These are phyloP conservation scores for Xylaria sp. DNA, from an alignment of 2,329 filamentous ascomycete species.

Conservation along the genomic window DNA sequence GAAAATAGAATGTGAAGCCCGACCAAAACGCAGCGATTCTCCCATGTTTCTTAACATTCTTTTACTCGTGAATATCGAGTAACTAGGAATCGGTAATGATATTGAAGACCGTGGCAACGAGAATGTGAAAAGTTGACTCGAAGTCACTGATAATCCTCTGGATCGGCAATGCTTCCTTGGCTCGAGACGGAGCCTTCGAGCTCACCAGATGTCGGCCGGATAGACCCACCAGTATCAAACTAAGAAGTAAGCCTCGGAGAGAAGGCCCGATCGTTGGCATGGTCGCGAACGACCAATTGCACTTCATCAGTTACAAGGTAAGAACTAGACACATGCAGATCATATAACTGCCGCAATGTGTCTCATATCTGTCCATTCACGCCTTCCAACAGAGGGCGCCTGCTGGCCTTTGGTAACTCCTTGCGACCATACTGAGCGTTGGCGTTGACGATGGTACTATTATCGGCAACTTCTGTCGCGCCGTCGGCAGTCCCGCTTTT, in stretches of 20 bases:
- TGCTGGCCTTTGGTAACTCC: conserved; percentile 61
- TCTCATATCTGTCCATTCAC: conserved; percentile 20
- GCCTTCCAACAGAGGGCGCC: conserved; percentile 49
- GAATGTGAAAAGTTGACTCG: not conserved
- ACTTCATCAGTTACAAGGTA: not conserved
- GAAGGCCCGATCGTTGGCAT: not conserved
- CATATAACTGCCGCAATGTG: not conserved
- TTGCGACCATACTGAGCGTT: conserved; percentile 64
- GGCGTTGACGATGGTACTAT: conserved; percentile 73
- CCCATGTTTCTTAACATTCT: not conserved
- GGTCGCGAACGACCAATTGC: not conserved
- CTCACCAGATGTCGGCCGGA: not conserved
- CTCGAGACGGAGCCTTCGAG: not conserved
- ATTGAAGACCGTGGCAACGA: not conserved
- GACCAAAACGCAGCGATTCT: not conserved
- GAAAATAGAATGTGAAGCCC: not conserved
- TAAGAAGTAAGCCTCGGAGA: not conserved
- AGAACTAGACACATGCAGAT: not conserved
- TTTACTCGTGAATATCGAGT: no score
- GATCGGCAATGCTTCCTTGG: not conserved
- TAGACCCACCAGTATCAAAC: not conserved
- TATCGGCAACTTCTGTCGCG: conserved; percentile 66
- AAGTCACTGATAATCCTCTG: not conserved
- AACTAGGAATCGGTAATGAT: not conserved
- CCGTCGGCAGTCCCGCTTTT: conserved; percentile 49